Conservation (phyloP, 129 eudicot genomes). For the Escallonia herrerae region DNA sequence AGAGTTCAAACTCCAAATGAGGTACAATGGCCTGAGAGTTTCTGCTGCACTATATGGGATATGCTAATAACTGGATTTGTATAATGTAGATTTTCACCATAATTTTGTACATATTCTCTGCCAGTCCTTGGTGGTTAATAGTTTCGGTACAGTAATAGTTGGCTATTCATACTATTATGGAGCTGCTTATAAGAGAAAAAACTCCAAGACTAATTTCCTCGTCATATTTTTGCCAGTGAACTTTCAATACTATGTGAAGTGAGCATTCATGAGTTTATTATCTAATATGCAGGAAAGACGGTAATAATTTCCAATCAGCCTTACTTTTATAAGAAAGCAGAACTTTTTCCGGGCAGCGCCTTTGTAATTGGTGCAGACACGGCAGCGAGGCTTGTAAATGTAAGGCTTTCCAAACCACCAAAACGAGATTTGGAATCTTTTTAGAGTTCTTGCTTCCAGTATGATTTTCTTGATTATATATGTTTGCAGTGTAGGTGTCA, state of each 20-base stretch:
- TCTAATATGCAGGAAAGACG: slow-evolving; percentile 62
- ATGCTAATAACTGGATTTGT: background rate
- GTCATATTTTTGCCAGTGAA: background rate
- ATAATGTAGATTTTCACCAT: too few relatives aligned
- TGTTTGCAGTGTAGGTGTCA: background rate
- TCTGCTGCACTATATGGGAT: background rate
- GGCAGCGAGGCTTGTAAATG: slow-evolving; percentile 81
- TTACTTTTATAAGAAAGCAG: slow-evolving; percentile 90
- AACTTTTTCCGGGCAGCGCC: slow-evolving; percentile 95
- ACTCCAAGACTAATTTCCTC: too few relatives aligned
- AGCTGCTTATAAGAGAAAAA: background rate
- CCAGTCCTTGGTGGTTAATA: too few relatives aligned
- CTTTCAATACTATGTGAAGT: background rate
- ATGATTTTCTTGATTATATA: background rate
- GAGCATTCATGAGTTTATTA: background rate
- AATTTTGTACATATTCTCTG: too few relatives aligned
- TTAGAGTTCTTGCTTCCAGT: background rate
- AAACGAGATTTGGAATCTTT: background rate
- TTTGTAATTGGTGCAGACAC: slow-evolving; percentile 98
- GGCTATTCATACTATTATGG: background rate
- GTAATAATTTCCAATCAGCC: slow-evolving; percentile 91
- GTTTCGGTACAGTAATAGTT: too few relatives aligned
- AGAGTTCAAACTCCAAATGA: too few relatives aligned
- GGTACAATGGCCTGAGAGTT: background rate
- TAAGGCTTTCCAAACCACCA: slow-evolving; percentile 23